Conservation (phyloP, 2,329 filamentous ascomycete species). For the Ceratocystis huliohia region DNA sequence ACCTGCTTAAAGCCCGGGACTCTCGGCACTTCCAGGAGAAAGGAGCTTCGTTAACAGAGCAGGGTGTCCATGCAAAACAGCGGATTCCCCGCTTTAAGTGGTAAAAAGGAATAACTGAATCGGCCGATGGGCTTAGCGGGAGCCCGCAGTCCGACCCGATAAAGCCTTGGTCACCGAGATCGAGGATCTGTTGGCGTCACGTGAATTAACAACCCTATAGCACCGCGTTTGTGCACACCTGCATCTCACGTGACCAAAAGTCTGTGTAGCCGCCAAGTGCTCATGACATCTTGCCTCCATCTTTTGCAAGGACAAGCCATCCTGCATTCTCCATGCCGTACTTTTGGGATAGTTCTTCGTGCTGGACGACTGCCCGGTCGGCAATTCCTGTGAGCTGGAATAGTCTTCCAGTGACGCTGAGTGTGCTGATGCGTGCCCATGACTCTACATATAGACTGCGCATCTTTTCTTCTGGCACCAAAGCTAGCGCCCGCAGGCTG, state of each 20-base stretch:
- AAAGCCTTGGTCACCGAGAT: too few relatives aligned
- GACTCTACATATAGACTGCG: constrained; percentile 80
- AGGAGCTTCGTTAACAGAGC: not conserved
- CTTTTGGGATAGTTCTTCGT: constrained; percentile 46
- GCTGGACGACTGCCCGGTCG: constrained; percentile 74
- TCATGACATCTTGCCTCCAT: not conserved
- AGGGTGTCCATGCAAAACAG: not conserved
- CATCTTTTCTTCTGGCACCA: constrained; percentile 43
- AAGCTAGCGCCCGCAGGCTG: constrained; percentile 34
- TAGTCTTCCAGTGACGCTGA: constrained; percentile 76
- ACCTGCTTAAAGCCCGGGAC: not conserved
- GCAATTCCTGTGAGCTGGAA: constrained; percentile 52
- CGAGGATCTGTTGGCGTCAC: not conserved
- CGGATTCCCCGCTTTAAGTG: not conserved
- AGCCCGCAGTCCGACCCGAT: too few relatives aligned
- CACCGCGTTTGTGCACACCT: not conserved
- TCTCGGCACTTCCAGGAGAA: constrained; percentile 1
- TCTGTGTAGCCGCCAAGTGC: not conserved
- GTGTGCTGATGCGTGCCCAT: constrained; percentile 69
- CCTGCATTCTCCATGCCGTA: constrained; percentile 26
- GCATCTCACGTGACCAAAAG: not conserved
- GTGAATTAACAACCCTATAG: not conserved
- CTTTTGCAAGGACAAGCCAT: constrained; percentile 15
- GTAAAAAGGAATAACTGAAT: too few relatives aligned
- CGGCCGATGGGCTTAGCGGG: too few relatives aligned